A percentile compares a stretch with the other conserved stretches of the same genome.
Evolutionary conservation across 306 rosid genomes (phyloP).

Genomic region (Hylodesmum podocarpum): DNA sequence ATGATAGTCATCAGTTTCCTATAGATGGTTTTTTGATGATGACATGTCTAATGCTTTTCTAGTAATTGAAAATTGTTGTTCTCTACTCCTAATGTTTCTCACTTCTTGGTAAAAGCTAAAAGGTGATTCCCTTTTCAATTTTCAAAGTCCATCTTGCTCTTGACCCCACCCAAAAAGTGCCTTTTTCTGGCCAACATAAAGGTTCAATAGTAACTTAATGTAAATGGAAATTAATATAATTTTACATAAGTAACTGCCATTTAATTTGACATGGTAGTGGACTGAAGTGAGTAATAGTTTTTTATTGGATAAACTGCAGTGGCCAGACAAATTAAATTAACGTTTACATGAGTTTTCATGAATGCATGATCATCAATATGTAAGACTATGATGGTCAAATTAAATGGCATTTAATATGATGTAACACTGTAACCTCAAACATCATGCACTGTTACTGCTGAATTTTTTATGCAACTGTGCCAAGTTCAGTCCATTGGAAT

Average conservation of each 20-base stretch:
- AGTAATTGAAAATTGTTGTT: slow-evolving; percentile 7
- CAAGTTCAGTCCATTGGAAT: background rate
- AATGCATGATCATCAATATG: background rate
- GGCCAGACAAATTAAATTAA: background rate
- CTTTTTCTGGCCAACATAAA: background rate
- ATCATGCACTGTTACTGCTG: background rate
- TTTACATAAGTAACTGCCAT: background rate
- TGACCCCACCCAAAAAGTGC: background rate
- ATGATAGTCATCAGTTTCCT: background rate
- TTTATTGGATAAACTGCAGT: slow-evolving; percentile 14
- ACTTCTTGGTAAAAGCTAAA: background rate
- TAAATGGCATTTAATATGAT: slow-evolving; percentile 7
- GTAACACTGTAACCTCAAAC: background rate
- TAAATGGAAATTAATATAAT: background rate
- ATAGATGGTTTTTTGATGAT: background rate
- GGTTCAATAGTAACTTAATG: background rate
- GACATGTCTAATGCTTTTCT: background rate
- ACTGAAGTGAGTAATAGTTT: background rate
- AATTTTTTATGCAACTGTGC: background rate
- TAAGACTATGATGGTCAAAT: background rate
- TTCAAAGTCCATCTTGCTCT: background rate
- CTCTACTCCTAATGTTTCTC: background rate
- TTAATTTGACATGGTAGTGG: background rate
- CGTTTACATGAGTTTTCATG: slow-evolving; percentile 17
- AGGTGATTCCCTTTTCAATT: background rate